A percentile compares a stretch with the other conserved stretches of the same genome.
phyloP scores from a whole-genome alignment of 2,329 filamentous ascomycete species.

The Emericellopsis cladophorae region DNA sequence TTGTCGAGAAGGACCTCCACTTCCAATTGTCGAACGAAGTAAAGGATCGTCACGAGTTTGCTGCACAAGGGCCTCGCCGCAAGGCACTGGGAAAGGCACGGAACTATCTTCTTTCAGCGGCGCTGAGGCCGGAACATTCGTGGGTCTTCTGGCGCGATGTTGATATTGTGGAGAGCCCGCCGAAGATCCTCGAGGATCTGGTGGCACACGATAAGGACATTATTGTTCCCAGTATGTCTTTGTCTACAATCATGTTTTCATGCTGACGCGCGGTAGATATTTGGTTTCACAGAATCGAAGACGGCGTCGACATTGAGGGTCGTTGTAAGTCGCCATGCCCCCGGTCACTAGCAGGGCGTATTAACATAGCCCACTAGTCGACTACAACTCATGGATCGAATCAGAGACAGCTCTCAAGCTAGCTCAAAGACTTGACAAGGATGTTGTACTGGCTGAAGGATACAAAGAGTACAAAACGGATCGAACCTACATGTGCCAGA shows the following conservation, averaged over 20 bases:
- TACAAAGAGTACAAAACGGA: conserved; percentile 92
- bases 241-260: neutral
- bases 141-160: conserved; percentile 99
- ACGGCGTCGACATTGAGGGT: conserved; percentile 80
- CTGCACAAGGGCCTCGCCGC: conserved; percentile 76
- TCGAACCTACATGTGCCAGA: conserved; percentile 75
- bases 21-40: conserved; percentile 65
- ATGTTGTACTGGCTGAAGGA: conserved; percentile 79
- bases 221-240: conserved; percentile 75
- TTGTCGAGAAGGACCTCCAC: conserved; percentile 88
- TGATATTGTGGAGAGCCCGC: conserved; percentile 85
- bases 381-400: conserved; percentile 99
- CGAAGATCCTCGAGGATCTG: conserved; percentile 85
- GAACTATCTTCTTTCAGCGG: conserved; percentile 78
- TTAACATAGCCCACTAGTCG: conserved; percentile 42
- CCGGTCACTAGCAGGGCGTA: neutral
- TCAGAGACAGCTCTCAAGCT: conserved; percentile 73
- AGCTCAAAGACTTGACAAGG: conserved; percentile 58
- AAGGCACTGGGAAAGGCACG: conserved; percentile 83
- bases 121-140: conserved; percentile 84
- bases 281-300: conserved; percentile 87
- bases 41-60: conserved; percentile 72
- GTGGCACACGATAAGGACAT: conserved; percentile 88
- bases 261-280: conserved; percentile 51
- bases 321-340: conserved; percentile 55